A percentile compares a stretch with the other conserved stretches of the same genome.
Evolutionary conservation across 2,329 filamentous ascomycete species (phyloP).

Genomic region (Bimuria novae-zelandiae): DNA sequence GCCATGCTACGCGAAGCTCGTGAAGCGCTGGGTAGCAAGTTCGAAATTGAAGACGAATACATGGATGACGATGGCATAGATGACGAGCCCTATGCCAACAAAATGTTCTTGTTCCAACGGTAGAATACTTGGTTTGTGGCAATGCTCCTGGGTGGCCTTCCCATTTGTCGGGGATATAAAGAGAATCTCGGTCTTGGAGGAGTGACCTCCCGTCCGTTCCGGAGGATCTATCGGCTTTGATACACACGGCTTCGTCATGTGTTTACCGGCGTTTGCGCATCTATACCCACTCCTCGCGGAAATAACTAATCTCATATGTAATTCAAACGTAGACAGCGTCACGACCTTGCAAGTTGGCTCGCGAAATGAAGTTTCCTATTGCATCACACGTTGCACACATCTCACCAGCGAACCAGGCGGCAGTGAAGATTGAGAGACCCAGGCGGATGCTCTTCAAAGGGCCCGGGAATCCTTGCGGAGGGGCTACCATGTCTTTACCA

Average conservation of each 20-base stretch:
- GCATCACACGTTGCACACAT: slow-evolving; percentile 9
- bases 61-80: slow-evolving; percentile 32
- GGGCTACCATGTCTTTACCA: too few relatives aligned
- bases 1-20: slow-evolving; percentile 89
- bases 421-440: background rate
- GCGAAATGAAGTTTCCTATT: slow-evolving; percentile 16
- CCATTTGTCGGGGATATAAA: too few relatives aligned
- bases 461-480: too few relatives aligned
- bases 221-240: background rate
- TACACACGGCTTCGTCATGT: slow-evolving; percentile 5
- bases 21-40: slow-evolving; percentile 71
- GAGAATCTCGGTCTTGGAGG: too few relatives aligned
- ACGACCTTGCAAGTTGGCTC: background rate
- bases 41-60: slow-evolving; percentile 43
- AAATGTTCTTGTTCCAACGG: slow-evolving; percentile 10
- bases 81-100: slow-evolving; percentile 35
- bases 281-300: slow-evolving; percentile 16
- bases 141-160: too few relatives aligned
- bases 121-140: slow-evolving; percentile 7
- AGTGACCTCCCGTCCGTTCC: background rate
- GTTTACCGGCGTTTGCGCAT: slow-evolving; percentile 9
- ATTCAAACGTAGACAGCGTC: slow-evolving; percentile 9
- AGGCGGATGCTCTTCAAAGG: too few relatives aligned
- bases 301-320: background rate
- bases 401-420: background rate